Conservation (phyloP, 768 basidiomycete genomes). For the Phylloporus sp. region DNA sequence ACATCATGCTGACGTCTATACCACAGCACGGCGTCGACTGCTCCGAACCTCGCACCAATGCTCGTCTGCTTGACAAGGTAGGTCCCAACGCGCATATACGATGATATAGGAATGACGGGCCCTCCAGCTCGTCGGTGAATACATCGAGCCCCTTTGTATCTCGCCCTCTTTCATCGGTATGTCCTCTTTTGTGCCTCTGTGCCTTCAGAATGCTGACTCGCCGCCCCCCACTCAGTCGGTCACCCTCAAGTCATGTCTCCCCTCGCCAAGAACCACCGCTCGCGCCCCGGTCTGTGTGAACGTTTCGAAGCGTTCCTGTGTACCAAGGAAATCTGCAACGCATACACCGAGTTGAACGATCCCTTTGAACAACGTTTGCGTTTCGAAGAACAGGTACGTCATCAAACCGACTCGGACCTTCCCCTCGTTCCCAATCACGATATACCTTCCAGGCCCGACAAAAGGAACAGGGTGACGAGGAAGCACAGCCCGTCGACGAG, state of each 20-base stretch:
- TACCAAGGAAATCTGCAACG: conserved; percentile 97
- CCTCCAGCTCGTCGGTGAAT: conserved; percentile 88
- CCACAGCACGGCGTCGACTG: conserved; percentile 91
- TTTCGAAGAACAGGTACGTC: conserved; percentile 84
- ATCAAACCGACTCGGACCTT: neutral
- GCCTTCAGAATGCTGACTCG: neutral
- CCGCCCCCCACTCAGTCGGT: conserved; percentile 62
- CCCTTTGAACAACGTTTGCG: conserved; percentile 93
- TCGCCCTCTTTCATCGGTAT: conserved; percentile 92
- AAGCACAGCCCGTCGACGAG: conserved; percentile 96
- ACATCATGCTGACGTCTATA: neutral
- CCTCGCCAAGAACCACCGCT: conserved; percentile 96
- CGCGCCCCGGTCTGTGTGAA: conserved; percentile 94
- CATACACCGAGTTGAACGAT: conserved; percentile 99
- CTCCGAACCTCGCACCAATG: conserved; percentile 91
- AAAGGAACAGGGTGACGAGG: conserved; percentile 96
- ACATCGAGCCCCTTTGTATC: conserved; percentile 94
- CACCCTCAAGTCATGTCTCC: conserved; percentile 99
- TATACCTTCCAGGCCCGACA: conserved; percentile 81
- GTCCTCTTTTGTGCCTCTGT: conserved; percentile 5
- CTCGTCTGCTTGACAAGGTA: conserved; percentile 92
- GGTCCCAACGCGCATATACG: neutral
- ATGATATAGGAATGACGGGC: neutral
- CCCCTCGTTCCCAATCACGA: too few relatives aligned
- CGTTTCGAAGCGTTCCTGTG: conserved; percentile 99